A percentile compares a stretch with the other conserved stretches of the same genome.
Evolutionary conservation across 163 green algal species (phyloP).

Genomic region (Chlorella variabilis): DNA sequence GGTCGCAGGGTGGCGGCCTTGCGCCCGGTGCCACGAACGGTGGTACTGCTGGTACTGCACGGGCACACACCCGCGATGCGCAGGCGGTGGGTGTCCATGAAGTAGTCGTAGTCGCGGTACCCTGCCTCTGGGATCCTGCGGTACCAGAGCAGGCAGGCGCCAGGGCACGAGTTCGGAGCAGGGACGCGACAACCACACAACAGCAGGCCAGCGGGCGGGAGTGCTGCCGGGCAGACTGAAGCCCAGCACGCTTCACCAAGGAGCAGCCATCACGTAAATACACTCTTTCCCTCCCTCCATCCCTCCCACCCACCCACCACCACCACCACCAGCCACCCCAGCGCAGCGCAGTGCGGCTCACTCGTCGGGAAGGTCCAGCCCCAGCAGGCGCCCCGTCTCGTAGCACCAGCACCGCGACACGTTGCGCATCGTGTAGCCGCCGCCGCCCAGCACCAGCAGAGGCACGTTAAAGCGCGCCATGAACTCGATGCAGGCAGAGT

Average conservation of each 20-base stretch:
- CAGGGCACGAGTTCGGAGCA: neutral
- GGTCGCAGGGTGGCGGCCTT: no score
- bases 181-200: neutral
- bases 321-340: neutral
- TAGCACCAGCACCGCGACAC: constrained; percentile 88
- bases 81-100: constrained; percentile 90
- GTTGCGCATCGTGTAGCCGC: constrained; percentile 90
- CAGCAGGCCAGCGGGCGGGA: no score
- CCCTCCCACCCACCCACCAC: neutral
- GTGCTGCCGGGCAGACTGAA: no score
- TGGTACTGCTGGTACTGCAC: no score
- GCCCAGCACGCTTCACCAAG: no score
- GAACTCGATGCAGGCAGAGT: constrained; percentile 89
- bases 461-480: constrained; percentile 83
- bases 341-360: constrained; percentile 51
- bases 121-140: constrained; percentile 67
- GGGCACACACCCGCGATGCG: constrained; percentile 82
- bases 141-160: neutral
- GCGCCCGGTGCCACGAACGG: no score
- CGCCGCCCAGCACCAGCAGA: constrained; percentile 80
- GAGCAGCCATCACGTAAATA: no score
- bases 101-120: constrained; percentile 86
- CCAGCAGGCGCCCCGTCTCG: constrained; percentile 85
- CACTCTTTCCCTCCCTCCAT: no score
- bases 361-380: constrained; percentile 85